phyloP scores from a whole-genome alignment of 352 stramenopile species.

The Pythium phragmiticola region DNA sequence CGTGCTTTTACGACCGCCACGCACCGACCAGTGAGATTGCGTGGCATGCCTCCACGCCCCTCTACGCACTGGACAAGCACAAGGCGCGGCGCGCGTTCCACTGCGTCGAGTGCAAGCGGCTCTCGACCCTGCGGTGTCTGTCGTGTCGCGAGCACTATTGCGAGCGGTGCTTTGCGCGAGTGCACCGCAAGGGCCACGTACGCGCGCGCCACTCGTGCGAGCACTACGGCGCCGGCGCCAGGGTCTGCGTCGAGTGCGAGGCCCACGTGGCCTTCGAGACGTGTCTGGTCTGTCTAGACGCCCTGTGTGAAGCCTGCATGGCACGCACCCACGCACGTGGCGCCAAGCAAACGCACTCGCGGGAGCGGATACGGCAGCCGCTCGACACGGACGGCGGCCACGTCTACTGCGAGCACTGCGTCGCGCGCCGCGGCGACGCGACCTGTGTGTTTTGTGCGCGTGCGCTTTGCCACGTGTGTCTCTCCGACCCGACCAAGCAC shows the following conservation, averaged over 20 bases:
- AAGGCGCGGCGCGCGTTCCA: constrained; percentile 39
- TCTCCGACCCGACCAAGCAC: constrained; percentile 39
- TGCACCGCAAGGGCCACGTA: constrained; percentile 62
- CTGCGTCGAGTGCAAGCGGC: constrained; percentile 73
- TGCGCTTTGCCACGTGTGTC: constrained; percentile 58
- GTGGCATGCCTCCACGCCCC: constrained; percentile 65
- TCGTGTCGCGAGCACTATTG: constrained; percentile 82
- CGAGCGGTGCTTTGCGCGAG: constrained; percentile 65
- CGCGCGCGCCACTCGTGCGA: constrained; percentile 55
- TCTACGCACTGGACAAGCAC: constrained; percentile 31
- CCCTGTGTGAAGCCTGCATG: constrained; percentile 68
- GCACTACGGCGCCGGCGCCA: constrained; percentile 51
- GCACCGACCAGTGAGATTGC: constrained; percentile 24
- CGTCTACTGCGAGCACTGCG: constrained; percentile 67
- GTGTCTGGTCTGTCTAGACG: constrained; percentile 68
- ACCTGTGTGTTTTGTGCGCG: constrained; percentile 55
- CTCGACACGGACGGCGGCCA: constrained; percentile 32
- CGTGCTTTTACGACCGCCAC: constrained; percentile 69
- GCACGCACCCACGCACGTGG: constrained; percentile 55
- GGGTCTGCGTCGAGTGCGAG: constrained; percentile 76
- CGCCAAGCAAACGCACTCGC: constrained; percentile 35
- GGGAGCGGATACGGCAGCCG: constrained; percentile 52
- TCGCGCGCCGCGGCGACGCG: constrained; percentile 46
- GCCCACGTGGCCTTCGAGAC: constrained; percentile 53
- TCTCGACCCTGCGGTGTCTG: constrained; percentile 59